Percentiles rank a stretch among this genome's conserved stretches.
Conservation (phyloP, 345 rosid genomes). For the Nephelium lappaceum region DNA sequence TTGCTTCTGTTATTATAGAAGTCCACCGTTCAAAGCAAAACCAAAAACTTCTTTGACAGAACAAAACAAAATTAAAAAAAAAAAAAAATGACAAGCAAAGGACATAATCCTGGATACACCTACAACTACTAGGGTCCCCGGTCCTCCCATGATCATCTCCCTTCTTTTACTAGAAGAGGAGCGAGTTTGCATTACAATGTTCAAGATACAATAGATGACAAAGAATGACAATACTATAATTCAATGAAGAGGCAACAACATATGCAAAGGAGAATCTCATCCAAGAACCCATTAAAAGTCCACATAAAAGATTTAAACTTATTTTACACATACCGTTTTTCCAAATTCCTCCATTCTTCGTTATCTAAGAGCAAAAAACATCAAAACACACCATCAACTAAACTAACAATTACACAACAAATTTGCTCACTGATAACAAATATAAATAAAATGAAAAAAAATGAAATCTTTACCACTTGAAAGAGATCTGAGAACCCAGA, state of each 20-base stretch:
- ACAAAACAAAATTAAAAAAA: not conserved
- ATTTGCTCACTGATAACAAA: not conserved
- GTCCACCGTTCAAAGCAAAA: not conserved
- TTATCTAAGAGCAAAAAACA: not conserved
- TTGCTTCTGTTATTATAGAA: not conserved
- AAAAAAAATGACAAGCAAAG: not conserved
- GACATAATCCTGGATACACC: not conserved
- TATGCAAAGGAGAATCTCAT: not conserved
- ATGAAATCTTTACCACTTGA: slow-evolving; percentile 3
- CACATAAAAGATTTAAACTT: not conserved
- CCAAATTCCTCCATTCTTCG: not conserved
- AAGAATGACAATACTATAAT: not conserved
- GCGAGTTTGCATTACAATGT: not conserved
- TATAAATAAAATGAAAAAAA: not conserved
- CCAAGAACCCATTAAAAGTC: not conserved
- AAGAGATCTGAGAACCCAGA: not conserved
- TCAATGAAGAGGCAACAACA: not conserved
- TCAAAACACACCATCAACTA: not conserved
- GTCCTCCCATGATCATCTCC: not conserved
- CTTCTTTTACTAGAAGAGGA: not conserved
- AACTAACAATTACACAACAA: not conserved
- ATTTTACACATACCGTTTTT: not conserved
- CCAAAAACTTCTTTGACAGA: not conserved
- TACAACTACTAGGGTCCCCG: not conserved
- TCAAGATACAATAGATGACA: not conserved